These are phyloP conservation scores for Penicillium sp. DNA, from an alignment of 2,329 filamentous ascomycete genomes.

Conservation along the genomic window DNA sequence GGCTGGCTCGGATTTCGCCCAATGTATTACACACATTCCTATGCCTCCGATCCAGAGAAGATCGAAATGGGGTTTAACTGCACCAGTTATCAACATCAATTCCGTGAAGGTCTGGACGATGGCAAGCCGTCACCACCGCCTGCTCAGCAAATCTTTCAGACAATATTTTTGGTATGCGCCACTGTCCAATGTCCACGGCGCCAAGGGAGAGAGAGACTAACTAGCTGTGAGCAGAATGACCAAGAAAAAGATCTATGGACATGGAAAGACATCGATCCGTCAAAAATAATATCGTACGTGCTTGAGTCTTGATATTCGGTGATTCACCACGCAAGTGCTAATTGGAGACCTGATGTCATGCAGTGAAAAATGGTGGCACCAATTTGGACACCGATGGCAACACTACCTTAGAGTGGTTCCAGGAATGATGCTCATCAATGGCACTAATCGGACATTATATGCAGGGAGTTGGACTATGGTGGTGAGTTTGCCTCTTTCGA, in stretches of 20 bases:
- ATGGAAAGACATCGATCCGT: conserved; percentile 55
- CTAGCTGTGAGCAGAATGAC: conserved; percentile 42
- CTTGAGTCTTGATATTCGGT: background rate
- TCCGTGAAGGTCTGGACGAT: conserved; percentile 47
- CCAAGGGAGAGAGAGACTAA: background rate
- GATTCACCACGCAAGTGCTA: background rate
- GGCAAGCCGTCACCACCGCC: conserved; percentile 40
- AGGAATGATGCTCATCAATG: conserved; percentile 70
- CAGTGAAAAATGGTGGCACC: conserved; percentile 61
- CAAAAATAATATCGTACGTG: conserved; percentile 51
- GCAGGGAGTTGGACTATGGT: conserved; percentile 69
- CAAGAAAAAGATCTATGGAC: conserved; percentile 58
- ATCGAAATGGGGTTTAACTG: conserved; percentile 69
- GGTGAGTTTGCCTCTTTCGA: conserved; percentile 43
- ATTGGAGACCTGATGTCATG: background rate
- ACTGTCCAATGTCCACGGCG: no score
- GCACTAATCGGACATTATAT: conserved; percentile 61
- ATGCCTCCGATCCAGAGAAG: conserved; percentile 53
- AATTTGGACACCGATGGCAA: conserved; percentile 60
- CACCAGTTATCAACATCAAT: conserved; percentile 72
- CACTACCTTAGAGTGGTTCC: conserved; percentile 65
- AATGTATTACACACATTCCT: conserved; percentile 62
- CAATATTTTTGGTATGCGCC: conserved; percentile 53
- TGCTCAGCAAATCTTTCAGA: conserved; percentile 67
- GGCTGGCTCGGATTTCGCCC: conserved; percentile 52